Evolutionary conservation across 306 rosid species (phyloP).

Genomic region (Benincasa hispida): DNA sequence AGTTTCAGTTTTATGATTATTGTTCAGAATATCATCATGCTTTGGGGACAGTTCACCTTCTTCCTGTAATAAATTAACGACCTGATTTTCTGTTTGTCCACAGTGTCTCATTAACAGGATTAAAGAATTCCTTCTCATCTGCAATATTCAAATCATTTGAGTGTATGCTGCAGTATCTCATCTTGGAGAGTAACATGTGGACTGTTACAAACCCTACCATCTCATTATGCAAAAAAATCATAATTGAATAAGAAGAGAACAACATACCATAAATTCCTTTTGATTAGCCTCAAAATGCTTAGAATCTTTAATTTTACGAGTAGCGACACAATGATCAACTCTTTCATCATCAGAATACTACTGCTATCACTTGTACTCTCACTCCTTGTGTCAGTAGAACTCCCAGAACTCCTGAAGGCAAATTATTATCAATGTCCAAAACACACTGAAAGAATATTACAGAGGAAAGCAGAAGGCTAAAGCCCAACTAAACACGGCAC

Average conservation of each 20-base stretch:
- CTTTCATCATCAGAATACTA: constrained; percentile 47
- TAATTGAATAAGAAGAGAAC: neutral
- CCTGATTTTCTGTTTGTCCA: constrained; percentile 24
- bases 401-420: constrained; percentile 41
- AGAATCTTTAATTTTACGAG: constrained; percentile 19
- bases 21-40: constrained; percentile 29
- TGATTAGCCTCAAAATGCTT: constrained; percentile 27
- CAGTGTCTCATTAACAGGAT: constrained; percentile 12
- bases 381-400: constrained; percentile 54
- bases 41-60: constrained; percentile 78
- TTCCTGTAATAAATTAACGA: constrained; percentile 45
- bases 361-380: constrained; percentile 34
- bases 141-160: constrained; percentile 24
- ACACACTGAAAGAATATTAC: constrained; percentile 9
- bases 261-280: constrained; percentile 30
- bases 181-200: neutral
- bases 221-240: neutral
- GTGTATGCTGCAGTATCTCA: constrained; percentile 12
- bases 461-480: neutral
- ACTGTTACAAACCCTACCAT: neutral
- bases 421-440: constrained; percentile 17
- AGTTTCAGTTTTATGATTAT: no score
- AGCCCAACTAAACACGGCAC: constrained; percentile 11
- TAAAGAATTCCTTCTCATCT: constrained; percentile 35
- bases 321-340: constrained; percentile 21